Evolutionary conservation across 2,329 filamentous ascomycete species (phyloP).

Genomic region (Sphaceloma murrayae): DNA sequence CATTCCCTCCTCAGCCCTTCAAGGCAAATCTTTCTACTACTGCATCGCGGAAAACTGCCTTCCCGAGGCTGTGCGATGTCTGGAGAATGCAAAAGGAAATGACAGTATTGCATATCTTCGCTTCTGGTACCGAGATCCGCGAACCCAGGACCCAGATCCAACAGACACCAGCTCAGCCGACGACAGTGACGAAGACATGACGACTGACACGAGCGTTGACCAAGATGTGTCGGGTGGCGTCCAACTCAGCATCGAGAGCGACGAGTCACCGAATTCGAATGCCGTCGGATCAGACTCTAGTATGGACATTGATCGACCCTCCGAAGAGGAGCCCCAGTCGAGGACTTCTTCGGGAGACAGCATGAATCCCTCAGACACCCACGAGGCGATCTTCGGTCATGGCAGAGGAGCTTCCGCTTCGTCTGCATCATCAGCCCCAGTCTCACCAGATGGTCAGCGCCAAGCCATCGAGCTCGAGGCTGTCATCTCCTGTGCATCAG

Average conservation of each 20-base stretch:
- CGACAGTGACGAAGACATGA: conserved; percentile 38
- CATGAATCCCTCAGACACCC: conserved; percentile 32
- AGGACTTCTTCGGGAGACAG: conserved; percentile 41
- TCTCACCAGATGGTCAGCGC: conserved; percentile 23
- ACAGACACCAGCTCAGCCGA: conserved; percentile 36
- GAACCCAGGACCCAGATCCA: conserved; percentile 42
- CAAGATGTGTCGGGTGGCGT: conserved; percentile 42
- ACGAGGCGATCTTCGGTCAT: conserved; percentile 38
- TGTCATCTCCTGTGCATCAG: conserved; percentile 83
- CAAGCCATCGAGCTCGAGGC: conserved; percentile 66
- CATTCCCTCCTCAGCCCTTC: conserved; percentile 57
- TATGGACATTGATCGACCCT: conserved; percentile 27
- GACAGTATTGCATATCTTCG: conserved; percentile 84
- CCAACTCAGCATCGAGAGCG: conserved; percentile 32
- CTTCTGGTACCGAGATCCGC: conserved; percentile 72
- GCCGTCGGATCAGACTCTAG: conserved; percentile 28
- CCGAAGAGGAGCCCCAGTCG: conserved; percentile 23
- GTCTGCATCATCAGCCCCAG: conserved; percentile 26
- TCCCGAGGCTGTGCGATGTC: conserved; percentile 62
- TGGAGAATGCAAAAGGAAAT: conserved; percentile 80
- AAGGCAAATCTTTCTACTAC: conserved; percentile 75
- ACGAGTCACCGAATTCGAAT: conserved; percentile 21
- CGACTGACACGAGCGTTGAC: conserved; percentile 40
- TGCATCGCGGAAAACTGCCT: conserved; percentile 73
- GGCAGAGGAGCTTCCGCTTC: conserved; percentile 31